A percentile compares a stretch with the other conserved stretches of the same genome.
phyloP scores from a whole-genome alignment of 306 rosid species.

The Vigna radiata region DNA sequence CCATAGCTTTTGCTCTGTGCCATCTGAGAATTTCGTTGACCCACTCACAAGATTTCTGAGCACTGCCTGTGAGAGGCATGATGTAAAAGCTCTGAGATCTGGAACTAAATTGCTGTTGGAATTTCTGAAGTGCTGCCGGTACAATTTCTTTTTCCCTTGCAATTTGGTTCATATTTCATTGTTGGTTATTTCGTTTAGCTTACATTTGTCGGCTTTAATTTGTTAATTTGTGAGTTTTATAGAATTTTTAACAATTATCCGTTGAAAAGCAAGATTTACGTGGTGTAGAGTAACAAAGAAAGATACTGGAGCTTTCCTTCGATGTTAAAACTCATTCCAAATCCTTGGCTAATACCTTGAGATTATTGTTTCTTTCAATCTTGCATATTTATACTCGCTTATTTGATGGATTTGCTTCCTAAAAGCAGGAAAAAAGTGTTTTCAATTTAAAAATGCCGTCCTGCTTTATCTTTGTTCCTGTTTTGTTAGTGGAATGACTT shows the following conservation, averaged over 20 bases:
- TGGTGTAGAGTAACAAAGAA: slow-evolving; percentile 11
- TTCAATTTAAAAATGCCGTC: slow-evolving; percentile 15
- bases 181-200: slow-evolving; percentile 15
- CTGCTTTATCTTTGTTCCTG: slow-evolving; percentile 16
- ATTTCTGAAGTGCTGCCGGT: slow-evolving; percentile 75
- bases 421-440: neutral
- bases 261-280: slow-evolving; percentile 4
- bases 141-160: slow-evolving; percentile 20
- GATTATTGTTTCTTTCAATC: slow-evolving; percentile 12
- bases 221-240: slow-evolving; percentile 16
- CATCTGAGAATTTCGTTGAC: slow-evolving; percentile 61
- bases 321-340: neutral
- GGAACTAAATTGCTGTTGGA: slow-evolving; percentile 66
- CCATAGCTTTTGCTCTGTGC: slow-evolving; percentile 45
- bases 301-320: slow-evolving; percentile 7
- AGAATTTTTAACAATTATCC: slow-evolving; percentile 1
- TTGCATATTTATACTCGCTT: slow-evolving; percentile 3
- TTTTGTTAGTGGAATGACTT: slow-evolving; percentile 28
- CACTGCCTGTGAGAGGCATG: slow-evolving; percentile 62
- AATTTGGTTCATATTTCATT: neutral
- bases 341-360: neutral
- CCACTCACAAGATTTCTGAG: slow-evolving; percentile 68
- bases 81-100: slow-evolving; percentile 64
- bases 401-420: slow-evolving; percentile 19
- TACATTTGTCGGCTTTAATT: neutral